Percentiles rank a stretch among this genome's conserved stretches.
phyloP scores from a whole-genome alignment of 2,329 filamentous ascomycete species.

The Penicillium brevicompactum region DNA sequence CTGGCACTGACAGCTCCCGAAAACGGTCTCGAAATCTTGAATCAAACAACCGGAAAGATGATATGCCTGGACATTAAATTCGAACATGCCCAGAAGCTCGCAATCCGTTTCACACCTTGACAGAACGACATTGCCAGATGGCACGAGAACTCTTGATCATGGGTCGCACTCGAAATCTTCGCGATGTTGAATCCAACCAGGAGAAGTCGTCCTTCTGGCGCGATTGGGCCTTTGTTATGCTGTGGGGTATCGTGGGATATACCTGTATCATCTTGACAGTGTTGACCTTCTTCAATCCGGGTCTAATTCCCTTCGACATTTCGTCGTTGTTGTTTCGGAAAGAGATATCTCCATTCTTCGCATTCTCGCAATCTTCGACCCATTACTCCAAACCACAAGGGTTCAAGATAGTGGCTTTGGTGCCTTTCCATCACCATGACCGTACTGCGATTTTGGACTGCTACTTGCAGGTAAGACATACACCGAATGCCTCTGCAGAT shows the following conservation, averaged over 20 bases:
- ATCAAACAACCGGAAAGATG: constrained; percentile 3
- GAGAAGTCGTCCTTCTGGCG: constrained; percentile 15
- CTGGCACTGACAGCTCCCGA: neutral
- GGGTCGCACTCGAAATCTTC: constrained; percentile 17
- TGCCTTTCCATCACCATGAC: constrained; percentile 40
- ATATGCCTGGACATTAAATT: constrained; percentile 1
- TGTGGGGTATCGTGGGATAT: constrained; percentile 28
- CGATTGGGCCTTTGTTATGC: constrained; percentile 21
- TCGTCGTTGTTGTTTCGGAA: constrained; percentile 23
- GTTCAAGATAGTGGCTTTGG: constrained; percentile 42
- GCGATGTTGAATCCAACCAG: constrained; percentile 26
- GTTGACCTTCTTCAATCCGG: constrained; percentile 22
- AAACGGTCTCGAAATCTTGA: neutral
- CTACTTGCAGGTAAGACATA: constrained; percentile 40
- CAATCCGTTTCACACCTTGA: neutral
- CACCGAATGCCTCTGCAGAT: no score
- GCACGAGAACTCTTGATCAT: constrained; percentile 17
- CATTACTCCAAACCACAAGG: constrained; percentile 36
- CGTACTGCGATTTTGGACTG: constrained; percentile 44
- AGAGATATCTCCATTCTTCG: constrained; percentile 30
- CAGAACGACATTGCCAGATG: neutral
- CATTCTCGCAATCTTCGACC: constrained; percentile 29
- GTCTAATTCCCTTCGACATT: constrained; percentile 21
- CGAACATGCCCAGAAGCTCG: neutral
- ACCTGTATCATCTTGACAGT: constrained; percentile 24